phyloP scores from a whole-genome alignment of 306 rosid species.

The Cucurbita moschata region DNA sequence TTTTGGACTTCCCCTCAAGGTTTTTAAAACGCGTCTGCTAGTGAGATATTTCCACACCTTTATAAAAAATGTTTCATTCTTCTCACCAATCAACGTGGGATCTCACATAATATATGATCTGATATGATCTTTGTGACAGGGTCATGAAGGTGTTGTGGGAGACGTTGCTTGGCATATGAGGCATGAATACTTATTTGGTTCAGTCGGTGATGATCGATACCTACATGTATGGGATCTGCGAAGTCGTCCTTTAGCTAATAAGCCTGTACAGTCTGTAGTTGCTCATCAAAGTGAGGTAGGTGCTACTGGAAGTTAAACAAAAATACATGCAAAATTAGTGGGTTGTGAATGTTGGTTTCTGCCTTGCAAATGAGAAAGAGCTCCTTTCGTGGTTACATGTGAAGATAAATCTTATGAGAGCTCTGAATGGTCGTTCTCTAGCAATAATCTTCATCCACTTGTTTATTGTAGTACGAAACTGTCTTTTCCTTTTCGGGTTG shows the following conservation, averaged over 20 bases:
- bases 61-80: no score
- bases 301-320: background rate
- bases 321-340: background rate
- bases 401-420: background rate
- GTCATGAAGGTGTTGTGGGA: constrained; percentile 96
- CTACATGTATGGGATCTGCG: constrained; percentile 90
- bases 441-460: background rate
- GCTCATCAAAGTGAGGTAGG: constrained; percentile 95
- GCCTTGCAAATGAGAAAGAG: background rate
- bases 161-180: constrained; percentile 99
- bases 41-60: no score
- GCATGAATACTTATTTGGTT: constrained; percentile 93
- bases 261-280: constrained; percentile 82
- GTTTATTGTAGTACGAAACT: background rate
- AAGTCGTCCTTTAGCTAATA: constrained; percentile 58
- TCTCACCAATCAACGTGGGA: no score
- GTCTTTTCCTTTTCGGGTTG: background rate
- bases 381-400: background rate
- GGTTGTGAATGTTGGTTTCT: background rate
- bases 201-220: constrained; percentile 96
- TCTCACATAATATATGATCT: background rate
- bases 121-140: constrained; percentile 20
- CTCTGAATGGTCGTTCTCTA: background rate
- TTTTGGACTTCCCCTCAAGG: no score
- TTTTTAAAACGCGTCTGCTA: no score